phyloP scores from a whole-genome alignment of 352 stramenopile species.

The Globisporangium cederbergense region DNA sequence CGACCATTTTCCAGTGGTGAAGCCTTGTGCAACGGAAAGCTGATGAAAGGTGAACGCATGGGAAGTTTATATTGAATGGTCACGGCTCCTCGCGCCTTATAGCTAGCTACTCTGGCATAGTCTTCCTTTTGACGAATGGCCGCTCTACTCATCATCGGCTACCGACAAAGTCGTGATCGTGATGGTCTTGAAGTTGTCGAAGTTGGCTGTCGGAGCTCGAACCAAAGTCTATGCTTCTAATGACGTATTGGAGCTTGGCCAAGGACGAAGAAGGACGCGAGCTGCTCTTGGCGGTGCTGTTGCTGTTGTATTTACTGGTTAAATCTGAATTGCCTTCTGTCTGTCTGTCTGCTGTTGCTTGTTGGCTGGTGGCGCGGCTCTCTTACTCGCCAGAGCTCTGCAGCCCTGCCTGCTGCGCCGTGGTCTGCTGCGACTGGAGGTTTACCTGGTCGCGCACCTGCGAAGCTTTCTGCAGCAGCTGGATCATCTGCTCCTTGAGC shows the following conservation, averaged over 20 bases:
- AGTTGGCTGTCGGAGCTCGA: background rate
- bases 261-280: background rate
- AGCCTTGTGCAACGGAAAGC: too few relatives aligned
- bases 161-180: too few relatives aligned
- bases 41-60: too few relatives aligned
- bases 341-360: background rate
- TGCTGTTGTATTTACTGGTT: slow-evolving; percentile 9
- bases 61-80: background rate
- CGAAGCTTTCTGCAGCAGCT: slow-evolving; percentile 79
- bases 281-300: background rate
- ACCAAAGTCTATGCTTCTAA: too few relatives aligned
- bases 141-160: too few relatives aligned
- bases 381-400: slow-evolving; percentile 71
- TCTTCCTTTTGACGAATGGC: too few relatives aligned
- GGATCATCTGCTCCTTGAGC: slow-evolving; percentile 86
- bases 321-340: background rate
- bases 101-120: too few relatives aligned
- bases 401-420: slow-evolving; percentile 56
- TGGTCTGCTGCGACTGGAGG: slow-evolving; percentile 46
- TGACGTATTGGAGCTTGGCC: too few relatives aligned
- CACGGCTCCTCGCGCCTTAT: too few relatives aligned
- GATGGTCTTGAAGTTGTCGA: background rate
- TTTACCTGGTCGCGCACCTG: slow-evolving; percentile 76
- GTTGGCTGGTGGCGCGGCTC: background rate
- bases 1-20: background rate